Evolutionary conservation across 2,329 filamentous ascomycete species (phyloP).

Genomic region (Harringtonia aguacate): DNA sequence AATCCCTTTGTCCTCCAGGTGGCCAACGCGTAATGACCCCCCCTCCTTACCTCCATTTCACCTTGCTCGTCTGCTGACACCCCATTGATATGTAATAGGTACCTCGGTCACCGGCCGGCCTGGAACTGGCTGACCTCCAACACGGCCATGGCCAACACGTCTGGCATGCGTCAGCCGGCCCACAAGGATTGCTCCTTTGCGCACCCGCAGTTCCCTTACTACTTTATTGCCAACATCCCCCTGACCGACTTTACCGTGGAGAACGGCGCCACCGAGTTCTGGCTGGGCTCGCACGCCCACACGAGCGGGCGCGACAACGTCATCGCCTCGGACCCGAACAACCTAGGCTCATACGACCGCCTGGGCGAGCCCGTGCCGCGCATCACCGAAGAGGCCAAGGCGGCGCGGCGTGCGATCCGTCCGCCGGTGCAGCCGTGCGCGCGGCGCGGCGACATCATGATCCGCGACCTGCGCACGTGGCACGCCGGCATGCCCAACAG

Average conservation of each 20-base stretch:
- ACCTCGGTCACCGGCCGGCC: conserved; percentile 26
- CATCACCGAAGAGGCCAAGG: conserved; percentile 1
- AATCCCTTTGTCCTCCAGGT: conserved; percentile 28
- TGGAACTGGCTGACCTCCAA: conserved; percentile 30
- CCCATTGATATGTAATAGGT: too few species aligned
- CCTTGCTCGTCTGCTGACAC: too few species aligned
- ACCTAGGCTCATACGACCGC: neutral
- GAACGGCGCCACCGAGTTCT: conserved; percentile 28
- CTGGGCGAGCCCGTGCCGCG: conserved; percentile 3
- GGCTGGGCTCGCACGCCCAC: conserved; percentile 26
- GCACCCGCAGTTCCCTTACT: conserved; percentile 25
- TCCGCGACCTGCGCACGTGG: conserved; percentile 52
- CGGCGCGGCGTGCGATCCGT: conserved; percentile 1
- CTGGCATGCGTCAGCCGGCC: conserved; percentile 23
- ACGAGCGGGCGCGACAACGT: conserved; percentile 21
- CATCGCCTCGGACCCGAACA: conserved; percentile 11
- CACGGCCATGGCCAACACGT: conserved; percentile 24
- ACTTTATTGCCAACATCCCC: conserved; percentile 26
- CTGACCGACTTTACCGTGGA: conserved; percentile 22
- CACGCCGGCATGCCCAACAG: conserved; percentile 53
- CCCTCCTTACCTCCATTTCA: too few species aligned
- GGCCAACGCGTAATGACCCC: conserved; percentile 20
- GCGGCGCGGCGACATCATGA: conserved; percentile 24
- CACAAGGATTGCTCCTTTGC: conserved; percentile 26
- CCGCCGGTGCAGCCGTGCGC: conserved; percentile 6